Base-by-base conservation (phyloP, 2,329 filamentous ascomycete species). In the Colletotrichum brevisporum region DNA sequence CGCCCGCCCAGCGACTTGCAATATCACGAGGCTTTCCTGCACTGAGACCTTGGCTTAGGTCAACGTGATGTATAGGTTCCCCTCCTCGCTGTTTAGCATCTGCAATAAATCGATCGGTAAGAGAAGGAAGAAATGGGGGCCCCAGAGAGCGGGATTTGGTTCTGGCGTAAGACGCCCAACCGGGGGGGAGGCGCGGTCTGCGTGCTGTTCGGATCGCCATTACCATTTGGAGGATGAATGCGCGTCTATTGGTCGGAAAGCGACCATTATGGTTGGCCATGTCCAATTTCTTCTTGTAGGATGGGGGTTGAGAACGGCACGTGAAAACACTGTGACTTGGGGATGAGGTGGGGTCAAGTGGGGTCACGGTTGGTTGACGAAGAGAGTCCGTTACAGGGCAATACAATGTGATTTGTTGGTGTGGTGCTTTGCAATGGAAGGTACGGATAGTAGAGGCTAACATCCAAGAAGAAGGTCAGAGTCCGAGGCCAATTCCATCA, bases 211-310 rank as follows among this genome's bases (percentile, higher is more conserved):
- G 13, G 41, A 43, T 43, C 41, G 41, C 41, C 16, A n/a, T 15
- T 43, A n/a, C 15, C 41, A n/a, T 43, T 12, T 43, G 8, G 43
- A 13, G 24, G 24, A 18, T n/a, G 45, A 21, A 21, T 13, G 21
- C 16, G 45, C 43, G 43, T 58, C 45, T 50, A 59, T 59, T 59
- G 56, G 56, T 41, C 56, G n/a, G 43, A 31, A 41, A 59, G 31
- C 56, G 56, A 59, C 41, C 41, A 48, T 36, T 36, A 8, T 36
- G 31, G 31, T 45, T n/a, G 43, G 43, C 43, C n/a, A 15, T n/a
- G 13, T 15, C 13, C 43, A 13, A n/a, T n/a, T 45, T 45, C 43
- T 45, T 13, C 13, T 18, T 10, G n/a, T 43, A 21, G 13, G 16
- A 43, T 36, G 21, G 21, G 36, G 41, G 8, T 26, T 18, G 16